Evolutionary conservation across 345 rosid genomes (phyloP).

Genomic region (Salix viminalis): DNA sequence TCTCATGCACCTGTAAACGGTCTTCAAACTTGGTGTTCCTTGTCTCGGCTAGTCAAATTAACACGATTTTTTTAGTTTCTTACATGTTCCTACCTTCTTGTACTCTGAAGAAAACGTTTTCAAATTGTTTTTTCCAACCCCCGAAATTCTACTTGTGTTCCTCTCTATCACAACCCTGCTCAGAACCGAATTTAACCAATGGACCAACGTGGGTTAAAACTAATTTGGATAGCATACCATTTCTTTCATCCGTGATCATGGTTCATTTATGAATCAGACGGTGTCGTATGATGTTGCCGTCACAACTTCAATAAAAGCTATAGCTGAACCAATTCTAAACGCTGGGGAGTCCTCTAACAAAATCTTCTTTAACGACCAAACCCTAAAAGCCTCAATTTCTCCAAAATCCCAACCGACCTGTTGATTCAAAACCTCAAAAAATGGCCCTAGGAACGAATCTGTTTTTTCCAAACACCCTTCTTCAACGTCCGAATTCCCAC

Average conservation of each 20-base stretch:
- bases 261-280: background rate
- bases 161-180: background rate
- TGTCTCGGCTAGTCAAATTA: too few relatives aligned
- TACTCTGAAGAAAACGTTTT: too few relatives aligned
- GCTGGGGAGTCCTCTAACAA: background rate
- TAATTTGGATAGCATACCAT: background rate
- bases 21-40: too few relatives aligned
- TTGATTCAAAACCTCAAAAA: background rate
- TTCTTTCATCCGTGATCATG: background rate
- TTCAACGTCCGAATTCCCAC: conserved; percentile 3
- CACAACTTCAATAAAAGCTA: background rate
- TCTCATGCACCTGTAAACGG: too few relatives aligned
- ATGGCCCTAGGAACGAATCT: conserved; percentile 46
- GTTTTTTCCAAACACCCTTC: conserved; percentile 18
- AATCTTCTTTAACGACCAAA: background rate
- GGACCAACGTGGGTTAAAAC: background rate
- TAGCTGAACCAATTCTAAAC: background rate
- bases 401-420: background rate
- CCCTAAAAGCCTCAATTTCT: conserved; percentile 6
- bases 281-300: background rate
- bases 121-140: conserved; percentile 13
- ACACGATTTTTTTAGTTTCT: too few relatives aligned
- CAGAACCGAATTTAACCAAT: background rate
- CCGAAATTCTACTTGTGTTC: conserved; percentile 1
- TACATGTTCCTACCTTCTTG: too few relatives aligned